Percentiles rank a stretch among this genome's conserved stretches.
phyloP scores from a whole-genome alignment of 352 stramenopile genomes.

The Blastocystis sp. region DNA sequence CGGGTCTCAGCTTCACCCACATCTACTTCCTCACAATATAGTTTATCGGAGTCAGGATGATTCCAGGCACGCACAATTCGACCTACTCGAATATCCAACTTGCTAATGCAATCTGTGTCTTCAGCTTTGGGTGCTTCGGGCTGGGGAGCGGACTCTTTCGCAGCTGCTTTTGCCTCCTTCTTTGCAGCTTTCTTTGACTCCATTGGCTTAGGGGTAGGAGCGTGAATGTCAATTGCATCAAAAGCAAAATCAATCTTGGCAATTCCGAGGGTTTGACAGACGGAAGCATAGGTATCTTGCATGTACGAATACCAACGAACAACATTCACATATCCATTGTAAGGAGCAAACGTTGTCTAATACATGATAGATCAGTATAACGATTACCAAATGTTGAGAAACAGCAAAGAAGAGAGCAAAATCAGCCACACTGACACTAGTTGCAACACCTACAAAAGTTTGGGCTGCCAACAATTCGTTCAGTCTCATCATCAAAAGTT shows the following conservation, averaged over 20 bases:
- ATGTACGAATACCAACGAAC: constrained; percentile 59
- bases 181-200: constrained; percentile 55
- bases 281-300: neutral
- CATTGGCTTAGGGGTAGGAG: neutral
- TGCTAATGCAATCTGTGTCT: constrained; percentile 41
- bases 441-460: constrained; percentile 37
- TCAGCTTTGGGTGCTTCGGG: neutral
- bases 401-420: constrained; percentile 32
- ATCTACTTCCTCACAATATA: constrained; percentile 84
- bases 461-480: constrained; percentile 6
- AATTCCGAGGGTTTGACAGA: neutral
- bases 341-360: constrained; percentile 14
- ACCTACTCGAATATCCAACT: constrained; percentile 81
- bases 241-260: constrained; percentile 5
- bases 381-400: neutral
- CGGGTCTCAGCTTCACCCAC: constrained; percentile 77
- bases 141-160: neutral
- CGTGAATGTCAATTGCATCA: constrained; percentile 39
- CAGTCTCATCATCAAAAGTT: constrained; percentile 32
- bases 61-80: constrained; percentile 83
- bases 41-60: constrained; percentile 80
- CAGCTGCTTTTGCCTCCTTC: constrained; percentile 5
- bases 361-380: neutral
- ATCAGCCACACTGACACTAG: constrained; percentile 11
- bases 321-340: constrained; percentile 54